A percentile compares a stretch with the other conserved stretches of the same genome.
phyloP scores from a whole-genome alignment of 2,329 filamentous ascomycete species.

The Colletotrichum paranaense region DNA sequence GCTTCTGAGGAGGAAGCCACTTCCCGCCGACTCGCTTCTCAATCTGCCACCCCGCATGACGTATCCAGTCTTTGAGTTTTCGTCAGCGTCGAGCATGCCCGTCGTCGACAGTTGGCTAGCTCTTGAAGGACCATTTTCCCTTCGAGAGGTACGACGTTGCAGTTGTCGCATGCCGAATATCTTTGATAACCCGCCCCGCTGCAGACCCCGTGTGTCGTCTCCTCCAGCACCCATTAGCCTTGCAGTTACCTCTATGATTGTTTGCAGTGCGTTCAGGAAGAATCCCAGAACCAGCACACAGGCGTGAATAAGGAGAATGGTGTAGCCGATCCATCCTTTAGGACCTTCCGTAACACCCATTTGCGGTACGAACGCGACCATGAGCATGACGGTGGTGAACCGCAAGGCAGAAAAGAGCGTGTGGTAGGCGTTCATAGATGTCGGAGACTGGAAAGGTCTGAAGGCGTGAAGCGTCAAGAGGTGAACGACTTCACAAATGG shows the following conservation, averaged over 20 bases:
- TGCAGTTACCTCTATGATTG: conserved; percentile 87
- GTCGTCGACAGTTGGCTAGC: conserved; percentile 86
- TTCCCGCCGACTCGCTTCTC: conserved; percentile 71
- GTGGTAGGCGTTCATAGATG: conserved; percentile 98
- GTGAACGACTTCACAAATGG: conserved; percentile 93
- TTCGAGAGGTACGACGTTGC: conserved; percentile 76
- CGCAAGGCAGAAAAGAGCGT: conserved; percentile 84
- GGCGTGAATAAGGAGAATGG: conserved; percentile 87
- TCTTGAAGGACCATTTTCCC: conserved; percentile 70
- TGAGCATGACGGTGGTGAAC: conserved; percentile 79
- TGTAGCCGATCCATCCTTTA: conserved; percentile 96
- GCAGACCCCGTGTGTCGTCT: conserved; percentile 75
- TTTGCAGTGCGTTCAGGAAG: conserved; percentile 91
- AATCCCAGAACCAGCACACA: conserved; percentile 90
- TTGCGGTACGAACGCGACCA: conserved; percentile 86
- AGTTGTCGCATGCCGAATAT: conserved; percentile 93
- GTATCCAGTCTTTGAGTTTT: conserved; percentile 72
- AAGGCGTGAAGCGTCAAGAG: conserved; percentile 90
- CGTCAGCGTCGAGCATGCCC: conserved; percentile 80
- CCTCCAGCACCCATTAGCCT: conserved; percentile 85
- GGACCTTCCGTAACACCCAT: conserved; percentile 81
- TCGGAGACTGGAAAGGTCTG: conserved; percentile 88
- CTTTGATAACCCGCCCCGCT: conserved; percentile 86
- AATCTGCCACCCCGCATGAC: conserved; percentile 64
- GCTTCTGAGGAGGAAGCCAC: conserved; percentile 55